Conservation (phyloP, 768 basidiomycete species). For the Royoungia palumana region DNA sequence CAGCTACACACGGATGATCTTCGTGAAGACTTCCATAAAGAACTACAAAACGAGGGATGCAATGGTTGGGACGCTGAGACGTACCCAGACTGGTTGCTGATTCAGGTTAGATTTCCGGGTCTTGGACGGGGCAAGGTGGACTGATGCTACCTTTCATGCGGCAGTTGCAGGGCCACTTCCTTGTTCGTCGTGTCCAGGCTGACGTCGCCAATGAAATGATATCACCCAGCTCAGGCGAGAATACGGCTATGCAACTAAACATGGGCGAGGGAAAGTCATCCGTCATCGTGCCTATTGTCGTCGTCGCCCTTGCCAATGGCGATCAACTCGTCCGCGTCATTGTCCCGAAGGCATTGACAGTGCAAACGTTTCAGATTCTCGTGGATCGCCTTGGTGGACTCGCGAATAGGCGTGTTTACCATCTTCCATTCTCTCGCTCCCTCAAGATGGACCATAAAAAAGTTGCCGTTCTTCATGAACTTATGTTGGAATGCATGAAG, state of each 20-base stretch:
- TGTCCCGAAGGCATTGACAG: slow-evolving; percentile 45
- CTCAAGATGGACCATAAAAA: slow-evolving; percentile 19
- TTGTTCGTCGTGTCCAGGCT: slow-evolving; percentile 42
- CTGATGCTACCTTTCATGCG: background rate
- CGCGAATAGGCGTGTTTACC: slow-evolving; percentile 45
- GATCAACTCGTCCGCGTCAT: slow-evolving; percentile 45
- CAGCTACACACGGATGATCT: slow-evolving; percentile 18
- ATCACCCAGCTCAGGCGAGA: slow-evolving; percentile 32
- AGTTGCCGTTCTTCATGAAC: slow-evolving; percentile 21
- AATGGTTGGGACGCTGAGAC: slow-evolving; percentile 11
- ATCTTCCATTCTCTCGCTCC: slow-evolving; percentile 48
- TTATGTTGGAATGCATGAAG: slow-evolving; percentile 39
- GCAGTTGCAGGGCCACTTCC: slow-evolving; percentile 46
- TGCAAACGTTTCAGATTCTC: slow-evolving; percentile 50
- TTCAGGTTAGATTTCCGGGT: slow-evolving; percentile 34
- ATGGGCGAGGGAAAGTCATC: slow-evolving; percentile 60
- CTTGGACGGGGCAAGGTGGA: background rate
- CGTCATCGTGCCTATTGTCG: slow-evolving; percentile 45
- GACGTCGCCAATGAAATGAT: slow-evolving; percentile 47
- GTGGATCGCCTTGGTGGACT: slow-evolving; percentile 43
- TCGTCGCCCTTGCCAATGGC: slow-evolving; percentile 40
- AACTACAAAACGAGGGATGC: slow-evolving; percentile 26
- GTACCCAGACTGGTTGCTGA: slow-evolving; percentile 42
- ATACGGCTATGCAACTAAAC: slow-evolving; percentile 47
- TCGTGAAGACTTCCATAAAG: slow-evolving; percentile 30